Evolutionary conservation across 768 basidiomycete species (phyloP).

Genomic region (Calocybe cyanea): DNA sequence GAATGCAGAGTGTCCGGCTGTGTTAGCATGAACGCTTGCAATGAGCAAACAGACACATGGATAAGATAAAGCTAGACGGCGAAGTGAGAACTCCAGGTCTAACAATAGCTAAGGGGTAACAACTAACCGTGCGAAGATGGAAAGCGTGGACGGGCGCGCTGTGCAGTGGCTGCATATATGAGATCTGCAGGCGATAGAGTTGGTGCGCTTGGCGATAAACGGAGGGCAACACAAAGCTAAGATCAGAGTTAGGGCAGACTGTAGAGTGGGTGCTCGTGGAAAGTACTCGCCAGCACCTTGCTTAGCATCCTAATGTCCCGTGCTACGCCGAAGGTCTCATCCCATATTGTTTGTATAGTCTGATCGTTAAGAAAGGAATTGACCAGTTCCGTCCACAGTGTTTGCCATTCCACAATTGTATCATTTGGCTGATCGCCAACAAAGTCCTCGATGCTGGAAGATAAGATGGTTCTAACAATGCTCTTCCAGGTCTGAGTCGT

Average conservation of each 20-base stretch:
- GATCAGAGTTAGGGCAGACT: background rate
- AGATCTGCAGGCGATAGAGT: conserved; percentile 47
- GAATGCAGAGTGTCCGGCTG: conserved; percentile 72
- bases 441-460: conserved; percentile 19
- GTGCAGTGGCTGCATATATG: conserved; percentile 37
- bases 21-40: conserved; percentile 73
- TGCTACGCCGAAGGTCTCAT: conserved; percentile 58
- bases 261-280: background rate
- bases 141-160: conserved; percentile 56
- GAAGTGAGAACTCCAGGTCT: conserved; percentile 1
- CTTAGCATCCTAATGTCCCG: conserved; percentile 56
- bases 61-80: conserved; percentile 60
- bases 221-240: conserved; percentile 43
- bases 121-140: conserved; percentile 51
- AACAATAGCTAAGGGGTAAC: background rate
- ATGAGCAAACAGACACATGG: conserved; percentile 81
- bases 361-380: conserved; percentile 53
- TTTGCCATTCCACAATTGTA: conserved; percentile 50
- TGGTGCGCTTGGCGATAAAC: conserved; percentile 48
- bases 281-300: conserved; percentile 53
- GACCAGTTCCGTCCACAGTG: conserved; percentile 55
- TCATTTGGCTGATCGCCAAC: conserved; percentile 16
- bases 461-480: conserved; percentile 46
- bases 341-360: conserved; percentile 40
- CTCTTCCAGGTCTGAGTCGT: conserved; percentile 46